A percentile compares a stretch with the other conserved stretches of the same genome.
These are phyloP conservation scores for Fusarium ambrosium DNA, from an alignment of 2,329 filamentous ascomycete species.

Conservation along the genomic window DNA sequence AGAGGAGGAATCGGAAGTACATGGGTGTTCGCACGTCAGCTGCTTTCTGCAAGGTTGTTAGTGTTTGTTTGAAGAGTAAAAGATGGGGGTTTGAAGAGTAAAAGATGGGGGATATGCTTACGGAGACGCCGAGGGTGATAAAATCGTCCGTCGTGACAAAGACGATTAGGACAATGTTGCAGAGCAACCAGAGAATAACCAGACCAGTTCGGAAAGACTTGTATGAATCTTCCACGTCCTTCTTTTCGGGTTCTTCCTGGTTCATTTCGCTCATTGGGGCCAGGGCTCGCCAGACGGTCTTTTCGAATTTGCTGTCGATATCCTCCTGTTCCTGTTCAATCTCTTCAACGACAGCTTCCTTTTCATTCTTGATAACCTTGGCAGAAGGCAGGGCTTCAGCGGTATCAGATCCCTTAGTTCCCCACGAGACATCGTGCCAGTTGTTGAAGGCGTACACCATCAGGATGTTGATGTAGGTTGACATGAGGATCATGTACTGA, in stretches of 20 bases:
- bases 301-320: conserved; percentile 45
- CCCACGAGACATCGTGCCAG: conserved; percentile 45
- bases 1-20: conserved; percentile 42
- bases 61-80: conserved; percentile 1
- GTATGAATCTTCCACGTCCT: conserved; percentile 42
- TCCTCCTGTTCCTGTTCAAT: conserved; percentile 44
- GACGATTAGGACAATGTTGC: conserved; percentile 44
- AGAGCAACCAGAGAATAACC: conserved; percentile 43
- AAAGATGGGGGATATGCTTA: conserved; percentile 12
- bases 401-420: conserved; percentile 42
- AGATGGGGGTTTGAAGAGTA: too few species aligned
- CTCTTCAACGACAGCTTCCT: conserved; percentile 42
- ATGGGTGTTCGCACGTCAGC: conserved; percentile 36
- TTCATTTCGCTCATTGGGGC: conserved; percentile 41
- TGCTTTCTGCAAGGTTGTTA: conserved; percentile 34
- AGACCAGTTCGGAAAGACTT: conserved; percentile 45
- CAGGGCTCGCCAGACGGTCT: conserved; percentile 43
- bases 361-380: conserved; percentile 38
- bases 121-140: conserved; percentile 36
- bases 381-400: conserved; percentile 41
- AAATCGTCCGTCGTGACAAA: conserved; percentile 45
- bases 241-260: conserved; percentile 39
- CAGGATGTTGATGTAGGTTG: conserved; percentile 46
- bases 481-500: conserved; percentile 44
- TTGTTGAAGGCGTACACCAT: conserved; percentile 47